Evolutionary conservation across 352 stramenopile genomes (phyloP).

Genomic region (Plasmopara muralis): DNA sequence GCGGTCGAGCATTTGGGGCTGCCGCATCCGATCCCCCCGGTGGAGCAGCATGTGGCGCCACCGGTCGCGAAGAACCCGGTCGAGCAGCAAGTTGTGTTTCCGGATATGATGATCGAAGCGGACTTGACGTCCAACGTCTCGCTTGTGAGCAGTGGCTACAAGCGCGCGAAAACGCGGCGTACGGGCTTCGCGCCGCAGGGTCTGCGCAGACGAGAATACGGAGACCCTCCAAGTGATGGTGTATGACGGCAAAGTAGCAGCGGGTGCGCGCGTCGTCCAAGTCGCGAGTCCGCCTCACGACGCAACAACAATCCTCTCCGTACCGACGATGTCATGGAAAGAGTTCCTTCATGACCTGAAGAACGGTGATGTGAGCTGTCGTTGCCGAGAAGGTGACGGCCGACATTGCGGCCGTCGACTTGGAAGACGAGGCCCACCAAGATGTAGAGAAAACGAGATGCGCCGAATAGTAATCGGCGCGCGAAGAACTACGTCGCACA

Average conservation of each 20-base stretch:
- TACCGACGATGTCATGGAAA: conserved; percentile 5
- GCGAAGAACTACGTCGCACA: neutral
- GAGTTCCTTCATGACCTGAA: conserved; percentile 1
- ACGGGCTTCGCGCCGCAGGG: too few species aligned
- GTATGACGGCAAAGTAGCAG: too few species aligned
- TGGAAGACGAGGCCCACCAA: too few species aligned
- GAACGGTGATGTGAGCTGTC: neutral
- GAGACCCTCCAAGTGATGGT: neutral
- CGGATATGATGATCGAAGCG: too few species aligned
- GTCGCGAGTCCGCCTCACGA: conserved; percentile 7
- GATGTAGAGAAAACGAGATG: neutral
- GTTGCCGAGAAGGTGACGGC: neutral
- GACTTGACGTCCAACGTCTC: too few species aligned
- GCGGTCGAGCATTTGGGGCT: neutral
- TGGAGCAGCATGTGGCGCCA: too few species aligned
- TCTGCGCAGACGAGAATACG: neutral
- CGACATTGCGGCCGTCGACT: neutral
- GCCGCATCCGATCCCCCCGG: too few species aligned
- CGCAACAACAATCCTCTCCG: neutral
- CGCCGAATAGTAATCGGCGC: conserved; percentile 1
- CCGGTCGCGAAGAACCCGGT: too few species aligned
- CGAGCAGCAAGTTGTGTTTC: too few species aligned
- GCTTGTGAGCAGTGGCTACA: too few species aligned
- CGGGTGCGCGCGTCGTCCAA: neutral
- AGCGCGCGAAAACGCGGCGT: too few species aligned